A percentile compares a stretch with the other conserved stretches of the same genome.
These are phyloP conservation scores for Tripterygium wilfordii DNA, from an alignment of 177 flowering plant genomes.

Conservation along the genomic window DNA sequence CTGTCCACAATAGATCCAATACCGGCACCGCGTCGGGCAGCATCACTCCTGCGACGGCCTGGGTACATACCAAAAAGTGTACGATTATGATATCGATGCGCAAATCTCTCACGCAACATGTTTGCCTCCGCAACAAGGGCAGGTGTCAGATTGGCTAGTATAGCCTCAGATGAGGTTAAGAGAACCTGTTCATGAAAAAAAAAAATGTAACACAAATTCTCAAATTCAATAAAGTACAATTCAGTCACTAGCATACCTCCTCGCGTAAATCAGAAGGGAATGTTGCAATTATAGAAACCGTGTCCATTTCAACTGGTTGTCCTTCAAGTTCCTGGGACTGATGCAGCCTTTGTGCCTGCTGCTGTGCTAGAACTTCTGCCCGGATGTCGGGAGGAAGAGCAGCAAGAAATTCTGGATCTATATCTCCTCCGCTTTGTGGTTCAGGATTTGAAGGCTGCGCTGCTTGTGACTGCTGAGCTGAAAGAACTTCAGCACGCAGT, in stretches of 20 bases:
- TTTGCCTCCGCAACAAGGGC: slow-evolving; percentile 98
- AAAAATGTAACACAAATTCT: background rate
- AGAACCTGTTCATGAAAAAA: slow-evolving; percentile 55
- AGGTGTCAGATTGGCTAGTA: slow-evolving; percentile 91
- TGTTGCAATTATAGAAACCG: slow-evolving; percentile 98
- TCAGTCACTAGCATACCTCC: slow-evolving; percentile 49
- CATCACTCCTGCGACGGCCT: slow-evolving; percentile 79
- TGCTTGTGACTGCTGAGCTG: slow-evolving; percentile 85
- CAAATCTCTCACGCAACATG: slow-evolving; percentile 95
- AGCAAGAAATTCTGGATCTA: slow-evolving; percentile 98
- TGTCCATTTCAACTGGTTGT: slow-evolving; percentile 98
- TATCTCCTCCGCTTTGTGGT: slow-evolving; percentile 67
- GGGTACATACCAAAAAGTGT: slow-evolving; percentile 88
- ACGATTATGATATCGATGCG: slow-evolving; percentile 75
- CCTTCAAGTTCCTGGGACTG: slow-evolving; percentile 97
- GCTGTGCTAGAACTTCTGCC: slow-evolving; percentile 96
- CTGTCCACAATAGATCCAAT: slow-evolving; percentile 57
- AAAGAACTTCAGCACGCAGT: slow-evolving; percentile 91
- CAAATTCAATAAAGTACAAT: background rate
- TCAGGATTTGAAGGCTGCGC: slow-evolving; percentile 65
- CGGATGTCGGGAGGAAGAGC: slow-evolving; percentile 99
- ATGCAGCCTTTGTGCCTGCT: slow-evolving; percentile 81
- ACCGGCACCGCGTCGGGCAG: slow-evolving; percentile 78
- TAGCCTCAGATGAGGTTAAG: slow-evolving; percentile 90
- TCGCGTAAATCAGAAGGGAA: slow-evolving; percentile 94